Percentiles rank a stretch among this genome's conserved stretches.
Conservation (phyloP, 1,139 yeast species). For the Blastobotrys capitulatus region DNA sequence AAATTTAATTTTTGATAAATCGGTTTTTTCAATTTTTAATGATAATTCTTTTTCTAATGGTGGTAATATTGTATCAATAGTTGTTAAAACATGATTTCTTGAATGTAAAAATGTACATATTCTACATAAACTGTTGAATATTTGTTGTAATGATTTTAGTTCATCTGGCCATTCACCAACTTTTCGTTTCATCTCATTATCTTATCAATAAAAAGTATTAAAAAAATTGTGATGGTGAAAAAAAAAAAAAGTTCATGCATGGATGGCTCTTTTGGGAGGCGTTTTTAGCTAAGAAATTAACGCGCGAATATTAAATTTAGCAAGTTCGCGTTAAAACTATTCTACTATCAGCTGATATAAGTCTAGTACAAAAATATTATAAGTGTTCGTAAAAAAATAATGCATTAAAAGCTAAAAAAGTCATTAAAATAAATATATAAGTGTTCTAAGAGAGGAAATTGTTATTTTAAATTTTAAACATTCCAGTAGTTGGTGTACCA, state of each 20-base stretch:
- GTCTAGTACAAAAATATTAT: too few relatives aligned
- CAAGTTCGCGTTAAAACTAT: too few relatives aligned
- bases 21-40: conserved; percentile 34
- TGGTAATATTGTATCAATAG: conserved; percentile 44
- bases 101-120: conserved; percentile 52
- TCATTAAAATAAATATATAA: too few relatives aligned
- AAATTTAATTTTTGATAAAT: conserved; percentile 59
- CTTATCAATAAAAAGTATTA: not conserved
- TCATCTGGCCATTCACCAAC: conserved; percentile 1
- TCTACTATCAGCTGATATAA: too few relatives aligned
- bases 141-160: conserved; percentile 5
- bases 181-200: conserved; percentile 2
- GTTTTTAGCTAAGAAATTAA: too few relatives aligned
- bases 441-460: too few relatives aligned
- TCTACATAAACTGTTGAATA: conserved; percentile 31
- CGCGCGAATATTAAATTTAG: too few relatives aligned
- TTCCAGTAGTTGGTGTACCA: not conserved
- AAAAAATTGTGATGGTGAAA: not conserved
- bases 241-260: too few relatives aligned
- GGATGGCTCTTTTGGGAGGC: too few relatives aligned
- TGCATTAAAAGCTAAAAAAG: too few relatives aligned
- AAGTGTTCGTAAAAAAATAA: too few relatives aligned
- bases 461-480: not conserved
- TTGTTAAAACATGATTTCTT: conserved; percentile 50
- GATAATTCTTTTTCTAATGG: conserved; percentile 41